phyloP scores from a whole-genome alignment of 768 basidiomycete species.

The Kwoniella dendrophila region DNA sequence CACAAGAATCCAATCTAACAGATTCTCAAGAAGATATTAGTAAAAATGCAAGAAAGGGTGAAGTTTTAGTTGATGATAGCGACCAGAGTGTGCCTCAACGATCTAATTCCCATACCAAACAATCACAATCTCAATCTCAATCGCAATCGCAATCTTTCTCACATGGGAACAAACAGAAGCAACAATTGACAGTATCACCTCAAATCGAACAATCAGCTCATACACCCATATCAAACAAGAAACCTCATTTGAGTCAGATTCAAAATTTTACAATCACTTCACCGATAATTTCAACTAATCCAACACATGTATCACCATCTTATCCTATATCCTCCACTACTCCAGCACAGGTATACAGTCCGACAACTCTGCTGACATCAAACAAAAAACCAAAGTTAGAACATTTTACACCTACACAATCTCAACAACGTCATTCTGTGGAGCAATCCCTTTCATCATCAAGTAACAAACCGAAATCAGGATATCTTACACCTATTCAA shows the following conservation, averaged over 20 bases:
- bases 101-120: background rate
- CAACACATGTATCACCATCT: background rate
- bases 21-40: too few species aligned
- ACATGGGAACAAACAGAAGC: too few species aligned
- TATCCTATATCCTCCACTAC: background rate
- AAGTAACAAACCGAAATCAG: conserved; percentile 12
- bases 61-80: conserved; percentile 18
- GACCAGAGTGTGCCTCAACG: conserved; percentile 11
- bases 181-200: too few species aligned
- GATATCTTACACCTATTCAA: conserved; percentile 4
- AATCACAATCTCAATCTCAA: background rate
- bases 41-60: background rate
- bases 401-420: conserved; percentile 1
- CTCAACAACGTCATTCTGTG: too few species aligned
- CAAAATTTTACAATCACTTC: background rate
- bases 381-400: conserved; percentile 15
- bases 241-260: background rate
- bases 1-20: too few species aligned
- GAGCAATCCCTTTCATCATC: too few species aligned
- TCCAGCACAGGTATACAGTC: background rate
- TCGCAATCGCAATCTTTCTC: conserved; percentile 3
- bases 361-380: background rate
- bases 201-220: too few species aligned
- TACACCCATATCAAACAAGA: too few species aligned
- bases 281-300: background rate